phyloP scores from a whole-genome alignment of 129 eudicot species.

The Arctium lappa region DNA sequence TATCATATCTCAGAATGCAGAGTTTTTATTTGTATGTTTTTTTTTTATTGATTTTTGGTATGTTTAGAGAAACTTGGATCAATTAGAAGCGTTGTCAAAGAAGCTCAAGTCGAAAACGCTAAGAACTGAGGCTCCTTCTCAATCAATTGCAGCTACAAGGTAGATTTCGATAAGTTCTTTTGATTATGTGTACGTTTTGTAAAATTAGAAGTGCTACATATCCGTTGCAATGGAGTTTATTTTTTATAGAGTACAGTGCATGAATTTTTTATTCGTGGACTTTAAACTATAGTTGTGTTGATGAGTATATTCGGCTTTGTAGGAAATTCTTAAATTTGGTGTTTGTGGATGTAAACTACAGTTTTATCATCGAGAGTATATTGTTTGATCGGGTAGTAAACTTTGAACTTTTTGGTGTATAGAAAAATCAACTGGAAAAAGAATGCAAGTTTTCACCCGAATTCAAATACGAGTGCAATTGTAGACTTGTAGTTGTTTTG shows the following conservation, averaged over 20 bases:
- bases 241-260: background rate
- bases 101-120: conserved; percentile 92
- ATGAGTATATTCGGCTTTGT: background rate
- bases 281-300: background rate
- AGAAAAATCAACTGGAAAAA: background rate
- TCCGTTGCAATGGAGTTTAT: background rate
- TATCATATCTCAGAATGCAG: background rate
- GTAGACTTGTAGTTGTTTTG: background rate
- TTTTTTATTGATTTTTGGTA: background rate
- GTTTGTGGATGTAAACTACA: background rate
- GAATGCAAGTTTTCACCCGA: conserved; percentile 1
- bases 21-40: background rate
- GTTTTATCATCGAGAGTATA: background rate
- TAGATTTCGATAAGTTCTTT: background rate
- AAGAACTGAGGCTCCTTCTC: conserved; percentile 90
- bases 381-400: background rate
- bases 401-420: background rate
- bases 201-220: background rate
- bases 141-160: conserved; percentile 96
- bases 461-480: background rate
- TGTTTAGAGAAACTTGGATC: conserved; percentile 79
- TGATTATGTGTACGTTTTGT: background rate
- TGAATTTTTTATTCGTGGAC: background rate
- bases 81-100: conserved; percentile 89
- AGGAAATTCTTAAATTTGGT: background rate